Evolutionary conservation across 257 asterid genomes (phyloP).

Genomic region (Lithospermum erythrorhizon): DNA sequence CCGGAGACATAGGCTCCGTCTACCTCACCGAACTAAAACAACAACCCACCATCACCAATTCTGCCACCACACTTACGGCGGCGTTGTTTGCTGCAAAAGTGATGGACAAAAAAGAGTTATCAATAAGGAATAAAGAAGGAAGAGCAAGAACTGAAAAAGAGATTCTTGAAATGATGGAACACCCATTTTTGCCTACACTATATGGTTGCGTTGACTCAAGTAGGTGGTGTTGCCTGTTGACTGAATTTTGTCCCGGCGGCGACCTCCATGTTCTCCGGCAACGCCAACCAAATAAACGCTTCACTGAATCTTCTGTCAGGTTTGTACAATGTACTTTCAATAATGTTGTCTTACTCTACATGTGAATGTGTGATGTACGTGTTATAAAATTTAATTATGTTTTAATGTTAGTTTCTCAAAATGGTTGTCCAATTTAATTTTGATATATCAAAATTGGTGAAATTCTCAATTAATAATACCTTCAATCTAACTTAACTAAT

Average conservation of each 20-base stretch:
- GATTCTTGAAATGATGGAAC: constrained; percentile 77
- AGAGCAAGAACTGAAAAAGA: constrained; percentile 81
- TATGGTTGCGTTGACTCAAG: constrained; percentile 72
- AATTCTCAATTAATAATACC: no score
- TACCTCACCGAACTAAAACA: constrained; percentile 73
- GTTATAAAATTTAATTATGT: no score
- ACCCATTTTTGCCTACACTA: constrained; percentile 81
- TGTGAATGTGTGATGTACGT: no score
- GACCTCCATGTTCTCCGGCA: constrained; percentile 96
- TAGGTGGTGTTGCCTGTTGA: constrained; percentile 75
- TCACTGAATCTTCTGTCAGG: constrained; percentile 87
- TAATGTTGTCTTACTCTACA: no score
- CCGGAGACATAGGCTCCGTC: constrained; percentile 95
- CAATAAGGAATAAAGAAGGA: constrained; percentile 76
- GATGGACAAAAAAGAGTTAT: constrained; percentile 77
- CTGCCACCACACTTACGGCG: constrained; percentile 7
- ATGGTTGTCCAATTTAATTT: no score
- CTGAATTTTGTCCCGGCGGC: constrained; percentile 98
- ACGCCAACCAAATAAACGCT: constrained; percentile 82
- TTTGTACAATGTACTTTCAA: constrained; percentile 13
- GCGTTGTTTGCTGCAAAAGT: constrained; percentile 81
- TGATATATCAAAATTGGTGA: no score
- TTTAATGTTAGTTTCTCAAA: no score
- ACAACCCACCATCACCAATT: constrained; percentile 14
- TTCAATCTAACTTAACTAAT: no score